Evolutionary conservation across 129 eudicot species (phyloP), one percentile per base, ranked within the genome.

Genomic region (Gnaphalium uliginosum): DNA sequence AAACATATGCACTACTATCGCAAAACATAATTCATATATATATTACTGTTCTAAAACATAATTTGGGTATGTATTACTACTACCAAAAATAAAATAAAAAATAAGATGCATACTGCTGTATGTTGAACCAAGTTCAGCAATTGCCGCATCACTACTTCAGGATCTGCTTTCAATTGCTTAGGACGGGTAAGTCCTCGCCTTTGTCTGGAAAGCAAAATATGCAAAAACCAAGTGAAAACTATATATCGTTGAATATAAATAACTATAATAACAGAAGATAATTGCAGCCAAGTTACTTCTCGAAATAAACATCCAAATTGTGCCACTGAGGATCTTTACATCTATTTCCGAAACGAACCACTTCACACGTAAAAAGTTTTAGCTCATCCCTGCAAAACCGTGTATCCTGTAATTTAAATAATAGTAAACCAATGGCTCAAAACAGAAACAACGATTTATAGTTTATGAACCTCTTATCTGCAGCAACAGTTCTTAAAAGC

Each of bases 311-410:
- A 66, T 93, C 96, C 91, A 93, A 80, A 83, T 93, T 86, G 87
- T 93, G 98, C 98, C 98, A 93, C 75, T 88, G 98, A 83, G 98
- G 89, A 85, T 93, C 98, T 90, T 88, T 90, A 90, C 98, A 93
- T 37, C 87, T 81, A 79, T 90, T 93, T 73, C 98, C 98, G 80
- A 93, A 93, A 53, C 98, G 96, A 73, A 93, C 76, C 59, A 93
- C 92, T 83, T 93, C 98, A 46, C 86, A 88, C 0, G 89, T 58
- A 73, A 93, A 93, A 29, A 90, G 33, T 78, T 82, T 85, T 73
- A 93, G 72, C 86, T 90, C 96, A 30, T 80, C 89, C 90, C 98
- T 93, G 84, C 63, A 64, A 22, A 67, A 76, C 50, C 80, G 59
- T 30, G 64, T 48, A 68, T 69, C 72, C 64, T 17, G 25, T 64